Evolutionary conservation across 1,284 basidiomycete genomes (phyloP), one percentile per base, ranked within the genome.

Genomic region (Fomitopsis betulina): DNA sequence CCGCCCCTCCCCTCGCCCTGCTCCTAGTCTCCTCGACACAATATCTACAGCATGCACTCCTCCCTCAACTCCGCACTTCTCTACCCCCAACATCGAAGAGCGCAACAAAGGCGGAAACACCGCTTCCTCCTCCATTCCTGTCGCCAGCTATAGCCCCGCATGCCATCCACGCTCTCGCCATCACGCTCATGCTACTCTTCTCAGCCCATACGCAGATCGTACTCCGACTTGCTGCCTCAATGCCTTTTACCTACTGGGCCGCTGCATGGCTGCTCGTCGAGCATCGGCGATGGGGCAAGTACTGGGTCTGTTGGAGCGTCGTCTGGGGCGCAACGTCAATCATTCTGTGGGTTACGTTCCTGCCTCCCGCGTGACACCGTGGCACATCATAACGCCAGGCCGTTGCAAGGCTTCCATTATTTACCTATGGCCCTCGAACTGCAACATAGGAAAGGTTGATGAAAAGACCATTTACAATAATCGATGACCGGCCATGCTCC

Each of bases 201-300:
- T 81, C 83, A 5, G 90, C 94, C 0, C 94, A 99, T 68, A 90
- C 90, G 0, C 96, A 99, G 70, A 98, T 98, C 62, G 79, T 89
- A 1, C 82, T 99, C 2, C 87, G 96, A 3, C 77, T 93, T 12
- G 85, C 88, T 9, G 82, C 89, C 0, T 84, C 91, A 0, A 80
- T 95, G 72, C 96, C 96, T 0, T 76, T 89, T 50, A 75, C 88
- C 0, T 95, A 94, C 73, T 98, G 95, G 95, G 87, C 84, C 13
- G 85, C 87, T 3, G 86, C 92, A 1, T 78, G 79, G 71, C 72
- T 95, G 35, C 67, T 89, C 35, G 63, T 85, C 21, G 73, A 78
- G 60, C 67, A 75, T 40, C 78, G 78, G 5, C 62, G 59, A n/a
- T 72, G 71, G 67, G 84, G 83, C 3, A 72, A 64, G 59, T 69